A percentile compares a stretch with the other conserved stretches of the same genome.
These are phyloP conservation scores for Paspalum vaginatum DNA, from an alignment of 176 grass and related monocot species.

Conservation along the genomic window DNA sequence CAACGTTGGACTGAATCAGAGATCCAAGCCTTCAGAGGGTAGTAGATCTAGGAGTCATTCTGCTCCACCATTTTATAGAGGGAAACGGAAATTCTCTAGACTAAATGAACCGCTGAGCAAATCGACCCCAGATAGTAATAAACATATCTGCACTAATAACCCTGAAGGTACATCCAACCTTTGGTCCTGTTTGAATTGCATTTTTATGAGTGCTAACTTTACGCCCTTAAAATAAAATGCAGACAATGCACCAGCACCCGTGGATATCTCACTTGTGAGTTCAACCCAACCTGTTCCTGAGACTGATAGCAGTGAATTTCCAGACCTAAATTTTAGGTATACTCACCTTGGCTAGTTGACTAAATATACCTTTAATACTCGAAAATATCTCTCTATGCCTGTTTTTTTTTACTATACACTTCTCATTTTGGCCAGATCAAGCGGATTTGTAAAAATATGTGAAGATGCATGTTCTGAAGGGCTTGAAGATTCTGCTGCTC, in stretches of 20 bases:
- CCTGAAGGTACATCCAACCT: slow-evolving; percentile 51
- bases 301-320: slow-evolving; percentile 47
- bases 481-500: slow-evolving; percentile 54
- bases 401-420: slow-evolving; percentile 12
- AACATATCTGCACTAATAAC: slow-evolving; percentile 42
- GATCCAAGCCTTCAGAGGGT: slow-evolving; percentile 40
- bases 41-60: slow-evolving; percentile 68
- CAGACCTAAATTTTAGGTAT: slow-evolving; percentile 59
- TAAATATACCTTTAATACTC: slow-evolving; percentile 29
- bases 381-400: slow-evolving; percentile 19
- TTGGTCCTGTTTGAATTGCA: slow-evolving; percentile 11
- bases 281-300: slow-evolving; percentile 60
- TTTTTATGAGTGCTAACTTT: slow-evolving; percentile 34
- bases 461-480: slow-evolving; percentile 45
- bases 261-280: slow-evolving; percentile 39
- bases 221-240: slow-evolving; percentile 29
- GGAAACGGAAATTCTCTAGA: slow-evolving; percentile 65
- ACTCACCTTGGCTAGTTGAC: slow-evolving; percentile 31
- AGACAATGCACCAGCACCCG: slow-evolving; percentile 40
- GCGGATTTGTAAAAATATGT: slow-evolving; percentile 41
- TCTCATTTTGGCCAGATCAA: slow-evolving; percentile 34
- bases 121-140: slow-evolving; percentile 40
- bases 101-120: slow-evolving; percentile 49
- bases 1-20: slow-evolving; percentile 37
- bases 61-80: slow-evolving; percentile 83